These are phyloP conservation scores for Dictyophora rubrovolvata DNA, from an alignment of 768 basidiomycete species.

Conservation along the genomic window DNA sequence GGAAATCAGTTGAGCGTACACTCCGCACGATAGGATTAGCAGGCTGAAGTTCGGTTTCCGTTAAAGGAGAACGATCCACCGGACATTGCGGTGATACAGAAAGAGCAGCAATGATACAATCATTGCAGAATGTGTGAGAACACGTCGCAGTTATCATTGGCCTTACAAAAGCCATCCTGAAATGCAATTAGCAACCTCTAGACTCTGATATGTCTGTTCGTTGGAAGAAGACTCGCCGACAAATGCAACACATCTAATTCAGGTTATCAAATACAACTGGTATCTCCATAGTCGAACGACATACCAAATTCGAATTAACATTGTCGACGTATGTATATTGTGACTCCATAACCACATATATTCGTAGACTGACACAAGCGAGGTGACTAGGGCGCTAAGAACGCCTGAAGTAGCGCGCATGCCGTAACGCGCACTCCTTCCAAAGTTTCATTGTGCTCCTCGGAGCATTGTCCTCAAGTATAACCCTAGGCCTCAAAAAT, in stretches of 20 bases:
- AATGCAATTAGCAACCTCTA: slow-evolving; percentile 8
- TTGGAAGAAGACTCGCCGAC: slow-evolving; percentile 34
- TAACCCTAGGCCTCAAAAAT: background rate
- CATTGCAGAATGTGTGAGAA: slow-evolving; percentile 78
- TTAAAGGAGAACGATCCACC: slow-evolving; percentile 66
- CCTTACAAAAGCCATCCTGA: slow-evolving; percentile 61
- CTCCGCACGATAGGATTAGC: slow-evolving; percentile 72
- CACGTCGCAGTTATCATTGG: slow-evolving; percentile 69
- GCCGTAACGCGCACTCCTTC: background rate
- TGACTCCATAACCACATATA: slow-evolving; percentile 12
- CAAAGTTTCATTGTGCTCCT: background rate
- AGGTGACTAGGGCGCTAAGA: background rate
- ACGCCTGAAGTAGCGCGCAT: background rate
- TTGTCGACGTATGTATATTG: slow-evolving; percentile 48
- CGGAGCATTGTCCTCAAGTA: background rate
- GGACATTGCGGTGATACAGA: slow-evolving; percentile 65
- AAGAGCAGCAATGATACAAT: slow-evolving; percentile 68
- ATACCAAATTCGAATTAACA: slow-evolving; percentile 60
- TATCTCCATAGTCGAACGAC: background rate
- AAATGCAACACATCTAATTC: slow-evolving; percentile 65
- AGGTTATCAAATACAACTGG: slow-evolving; percentile 7
- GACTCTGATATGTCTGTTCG: background rate
- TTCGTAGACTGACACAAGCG: background rate
- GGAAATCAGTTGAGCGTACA: slow-evolving; percentile 30
- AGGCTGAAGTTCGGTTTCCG: slow-evolving; percentile 44